These are phyloP conservation scores for Pilaira anomala DNA, from an alignment of 192 early-diverging fungal genomes.

Conservation along the genomic window DNA sequence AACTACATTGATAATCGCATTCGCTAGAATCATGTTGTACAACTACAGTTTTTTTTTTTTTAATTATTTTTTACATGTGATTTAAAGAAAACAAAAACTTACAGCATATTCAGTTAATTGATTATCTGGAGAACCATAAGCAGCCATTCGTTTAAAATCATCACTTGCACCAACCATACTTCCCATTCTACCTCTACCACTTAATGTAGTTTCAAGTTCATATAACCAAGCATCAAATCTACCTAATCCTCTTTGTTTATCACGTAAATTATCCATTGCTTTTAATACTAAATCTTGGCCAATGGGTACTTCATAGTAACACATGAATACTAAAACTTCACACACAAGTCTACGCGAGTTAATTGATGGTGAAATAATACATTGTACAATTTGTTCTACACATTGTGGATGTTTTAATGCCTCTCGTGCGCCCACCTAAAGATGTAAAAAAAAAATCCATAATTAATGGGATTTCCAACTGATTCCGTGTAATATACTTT, in stretches of 20 bases:
- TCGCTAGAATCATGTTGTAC: constrained; percentile 74
- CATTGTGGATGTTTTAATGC: constrained; percentile 70
- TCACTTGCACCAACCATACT: constrained; percentile 73
- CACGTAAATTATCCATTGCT: constrained; percentile 71
- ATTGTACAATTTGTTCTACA: constrained; percentile 67
- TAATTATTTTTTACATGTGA: background rate
- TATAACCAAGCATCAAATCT: constrained; percentile 77
- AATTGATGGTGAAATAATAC: constrained; percentile 68
- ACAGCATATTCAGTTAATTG: constrained; percentile 72
- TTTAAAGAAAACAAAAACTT: constrained; percentile 7
- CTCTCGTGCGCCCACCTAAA: constrained; percentile 72
- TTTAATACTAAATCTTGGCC: constrained; percentile 77
- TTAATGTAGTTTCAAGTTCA: constrained; percentile 62
- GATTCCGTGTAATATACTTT: background rate
- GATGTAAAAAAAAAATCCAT: background rate
- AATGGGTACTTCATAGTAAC: constrained; percentile 68
- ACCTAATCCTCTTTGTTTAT: constrained; percentile 59
- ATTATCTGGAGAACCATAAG: constrained; percentile 54
- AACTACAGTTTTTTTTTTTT: constrained; percentile 42
- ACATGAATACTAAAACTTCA: constrained; percentile 74
- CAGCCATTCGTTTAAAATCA: constrained; percentile 63
- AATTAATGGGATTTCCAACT: background rate
- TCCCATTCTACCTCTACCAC: constrained; percentile 76
- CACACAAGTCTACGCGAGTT: constrained; percentile 68
- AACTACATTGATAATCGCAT: constrained; percentile 68